These are phyloP conservation scores for Penicillium frequentans DNA, from an alignment of 2,329 filamentous ascomycete genomes.

Conservation along the genomic window DNA sequence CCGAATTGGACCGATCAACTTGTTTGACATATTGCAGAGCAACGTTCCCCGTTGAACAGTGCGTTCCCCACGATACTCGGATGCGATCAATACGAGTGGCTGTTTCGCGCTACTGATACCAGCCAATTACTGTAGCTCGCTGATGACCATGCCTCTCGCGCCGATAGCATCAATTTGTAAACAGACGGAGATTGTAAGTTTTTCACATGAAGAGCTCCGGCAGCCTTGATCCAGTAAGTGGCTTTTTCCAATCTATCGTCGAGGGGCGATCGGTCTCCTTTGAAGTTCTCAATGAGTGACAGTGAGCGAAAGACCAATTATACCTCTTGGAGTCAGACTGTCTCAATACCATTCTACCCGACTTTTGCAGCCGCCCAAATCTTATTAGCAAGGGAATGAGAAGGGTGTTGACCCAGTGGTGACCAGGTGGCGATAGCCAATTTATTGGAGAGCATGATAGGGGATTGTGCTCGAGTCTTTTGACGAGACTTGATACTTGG, in stretches of 20 bases:
- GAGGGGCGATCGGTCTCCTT: too few relatives aligned
- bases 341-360: constrained; percentile 31
- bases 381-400: constrained; percentile 30
- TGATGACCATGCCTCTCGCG: background rate
- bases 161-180: background rate
- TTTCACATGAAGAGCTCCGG: constrained; percentile 20
- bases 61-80: too few relatives aligned
- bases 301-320: too few relatives aligned
- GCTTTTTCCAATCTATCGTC: too few relatives aligned
- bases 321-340: constrained; percentile 23
- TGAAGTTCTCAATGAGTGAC: too few relatives aligned
- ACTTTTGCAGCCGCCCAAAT: constrained; percentile 26
- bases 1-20: too few relatives aligned
- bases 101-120: background rate
- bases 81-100: too few relatives aligned
- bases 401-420: constrained; percentile 28
- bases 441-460: constrained; percentile 22
- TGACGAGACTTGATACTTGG: too few relatives aligned
- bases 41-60: too few relatives aligned
- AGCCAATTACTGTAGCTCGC: background rate
- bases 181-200: constrained; percentile 32
- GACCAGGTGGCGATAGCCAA: constrained; percentile 25
- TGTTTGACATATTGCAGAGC: too few relatives aligned
- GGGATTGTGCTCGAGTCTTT: background rate
- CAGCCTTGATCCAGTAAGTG: too few relatives aligned